Evolutionary conservation across 164 flowering plant species (phyloP).

Genomic region (Kingdonia uniflora): DNA sequence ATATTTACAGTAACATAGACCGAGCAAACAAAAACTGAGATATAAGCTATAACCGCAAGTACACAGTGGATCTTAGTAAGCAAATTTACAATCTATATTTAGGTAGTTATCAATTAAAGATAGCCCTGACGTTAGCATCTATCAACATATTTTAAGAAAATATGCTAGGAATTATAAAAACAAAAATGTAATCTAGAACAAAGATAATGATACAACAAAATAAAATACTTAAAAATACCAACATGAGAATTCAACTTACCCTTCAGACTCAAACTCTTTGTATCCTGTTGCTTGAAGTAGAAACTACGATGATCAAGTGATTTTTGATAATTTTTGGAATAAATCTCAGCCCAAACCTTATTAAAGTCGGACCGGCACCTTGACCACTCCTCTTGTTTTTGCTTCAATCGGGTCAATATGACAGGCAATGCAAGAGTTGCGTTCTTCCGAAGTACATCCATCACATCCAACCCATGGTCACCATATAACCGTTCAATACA

Average conservation of each 20-base stretch:
- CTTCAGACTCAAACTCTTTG: conserved; percentile 90
- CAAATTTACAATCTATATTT: no score
- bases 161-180: no score
- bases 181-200: no score
- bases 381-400: conserved; percentile 97
- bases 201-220: no score
- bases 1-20: no score
- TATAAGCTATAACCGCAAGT: no score
- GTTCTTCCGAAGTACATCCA: conserved; percentile 86
- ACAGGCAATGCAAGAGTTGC: conserved; percentile 80
- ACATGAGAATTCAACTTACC: conserved; percentile 28
- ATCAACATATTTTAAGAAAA: no score
- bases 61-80: no score
- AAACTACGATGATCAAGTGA: conserved; percentile 97
- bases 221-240: no score
- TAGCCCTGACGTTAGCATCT: no score
- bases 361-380: conserved; percentile 86
- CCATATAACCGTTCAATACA: conserved; percentile 96
- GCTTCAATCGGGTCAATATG: conserved; percentile 83
- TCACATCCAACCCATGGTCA: conserved; percentile 95
- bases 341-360: conserved; percentile 96
- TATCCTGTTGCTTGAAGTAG: conserved; percentile 97
- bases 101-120: no score
- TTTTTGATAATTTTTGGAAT: conserved; percentile 87
- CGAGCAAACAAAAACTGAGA: no score